Conservation (phyloP, 768 basidiomycete genomes). For the Lentinula aciculospora region DNA sequence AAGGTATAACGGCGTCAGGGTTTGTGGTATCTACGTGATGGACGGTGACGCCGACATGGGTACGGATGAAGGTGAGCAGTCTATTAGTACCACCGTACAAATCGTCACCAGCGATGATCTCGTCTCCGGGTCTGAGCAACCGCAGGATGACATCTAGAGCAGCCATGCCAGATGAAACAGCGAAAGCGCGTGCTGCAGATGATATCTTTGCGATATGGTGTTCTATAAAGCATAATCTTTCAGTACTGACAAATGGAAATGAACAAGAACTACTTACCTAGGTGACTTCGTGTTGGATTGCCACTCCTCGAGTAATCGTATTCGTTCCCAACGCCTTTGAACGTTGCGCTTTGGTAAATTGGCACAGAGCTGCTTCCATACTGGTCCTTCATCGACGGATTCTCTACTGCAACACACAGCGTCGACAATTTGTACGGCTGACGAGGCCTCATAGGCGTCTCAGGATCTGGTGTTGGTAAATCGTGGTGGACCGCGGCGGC, state of each 20-base stretch:
- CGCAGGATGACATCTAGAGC: slow-evolving; percentile 94
- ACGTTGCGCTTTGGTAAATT: slow-evolving; percentile 97
- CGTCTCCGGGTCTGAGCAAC: slow-evolving; percentile 90
- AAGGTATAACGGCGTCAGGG: slow-evolving; percentile 53
- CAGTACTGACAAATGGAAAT: background rate
- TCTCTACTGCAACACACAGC: slow-evolving; percentile 87
- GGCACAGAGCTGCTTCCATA: slow-evolving; percentile 92
- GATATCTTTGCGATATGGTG: slow-evolving; percentile 98
- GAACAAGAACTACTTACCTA: slow-evolving; percentile 48
- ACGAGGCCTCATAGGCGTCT: slow-evolving; percentile 61
- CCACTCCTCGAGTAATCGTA: slow-evolving; percentile 96
- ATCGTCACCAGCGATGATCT: slow-evolving; percentile 94
- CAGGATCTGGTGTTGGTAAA: slow-evolving; percentile 78
- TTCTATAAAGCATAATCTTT: slow-evolving; percentile 44
- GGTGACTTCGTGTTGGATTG: slow-evolving; percentile 92
- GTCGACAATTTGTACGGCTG: slow-evolving; percentile 88
- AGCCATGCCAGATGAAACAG: slow-evolving; percentile 97
- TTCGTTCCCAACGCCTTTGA: slow-evolving; percentile 86
- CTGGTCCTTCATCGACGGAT: slow-evolving; percentile 90
- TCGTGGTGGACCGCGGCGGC: slow-evolving; percentile 35
- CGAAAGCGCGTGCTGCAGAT: slow-evolving; percentile 83
- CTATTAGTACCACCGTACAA: slow-evolving; percentile 98
- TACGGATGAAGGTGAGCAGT: slow-evolving; percentile 81
- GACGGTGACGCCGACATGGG: slow-evolving; percentile 83
- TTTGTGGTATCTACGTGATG: slow-evolving; percentile 93